Percentiles rank a stretch among this genome's conserved stretches.
phyloP scores from a whole-genome alignment of 768 basidiomycete genomes.

The Inosperma sp. region DNA sequence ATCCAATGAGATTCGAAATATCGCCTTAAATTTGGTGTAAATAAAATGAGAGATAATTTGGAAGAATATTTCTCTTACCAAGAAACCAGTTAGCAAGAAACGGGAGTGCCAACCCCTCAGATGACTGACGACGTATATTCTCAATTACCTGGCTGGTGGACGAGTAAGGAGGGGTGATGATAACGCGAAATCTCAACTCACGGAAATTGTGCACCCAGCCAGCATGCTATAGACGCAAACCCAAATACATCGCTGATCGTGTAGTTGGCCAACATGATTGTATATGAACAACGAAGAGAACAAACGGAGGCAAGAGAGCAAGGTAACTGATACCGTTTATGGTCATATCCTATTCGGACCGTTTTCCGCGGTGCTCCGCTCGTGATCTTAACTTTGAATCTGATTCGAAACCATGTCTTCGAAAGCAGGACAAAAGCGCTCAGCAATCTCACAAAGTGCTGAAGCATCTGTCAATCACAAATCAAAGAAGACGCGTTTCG shows the following conservation, averaged over 20 bases:
- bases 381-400: too few relatives aligned
- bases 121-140: constrained; percentile 70
- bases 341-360: too few relatives aligned
- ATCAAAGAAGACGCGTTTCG: constrained; percentile 72
- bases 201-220: constrained; percentile 89
- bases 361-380: too few relatives aligned
- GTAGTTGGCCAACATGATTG: constrained; percentile 26
- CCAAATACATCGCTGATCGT: constrained; percentile 63
- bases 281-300: constrained; percentile 12
- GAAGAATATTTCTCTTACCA: constrained; percentile 44
- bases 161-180: constrained; percentile 6
- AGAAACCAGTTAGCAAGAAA: constrained; percentile 93
- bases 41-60: constrained; percentile 1
- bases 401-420: constrained; percentile 25
- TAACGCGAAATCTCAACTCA: constrained; percentile 38
- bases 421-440: constrained; percentile 35
- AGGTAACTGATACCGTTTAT: background rate
- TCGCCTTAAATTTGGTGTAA: constrained; percentile 54
- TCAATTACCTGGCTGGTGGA: constrained; percentile 71
- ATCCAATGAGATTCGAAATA: constrained; percentile 87
- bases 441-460: constrained; percentile 22
- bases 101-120: constrained; percentile 87
- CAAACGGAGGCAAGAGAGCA: constrained; percentile 19
- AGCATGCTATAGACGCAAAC: constrained; percentile 67
- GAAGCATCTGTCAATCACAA: constrained; percentile 30